A percentile compares a stretch with the other conserved stretches of the same genome.
Conservation (phyloP, 306 rosid genomes). For the Ochetophila trinervis region DNA sequence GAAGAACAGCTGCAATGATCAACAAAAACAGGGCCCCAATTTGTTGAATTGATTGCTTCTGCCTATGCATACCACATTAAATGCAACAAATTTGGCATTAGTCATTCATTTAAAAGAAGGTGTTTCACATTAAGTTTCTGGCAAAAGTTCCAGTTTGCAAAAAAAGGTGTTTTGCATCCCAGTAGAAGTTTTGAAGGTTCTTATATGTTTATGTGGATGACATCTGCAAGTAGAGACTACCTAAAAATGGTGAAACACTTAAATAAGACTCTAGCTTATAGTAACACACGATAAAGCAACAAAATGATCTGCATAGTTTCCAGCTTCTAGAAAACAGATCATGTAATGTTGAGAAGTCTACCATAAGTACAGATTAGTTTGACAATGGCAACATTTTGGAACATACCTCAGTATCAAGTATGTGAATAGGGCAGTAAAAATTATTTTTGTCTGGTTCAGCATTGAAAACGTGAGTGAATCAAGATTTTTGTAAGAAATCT, state of each 20-base stretch:
- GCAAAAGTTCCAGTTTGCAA: neutral
- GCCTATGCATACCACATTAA: conserved; percentile 42
- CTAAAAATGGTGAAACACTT: neutral
- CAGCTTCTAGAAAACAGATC: neutral
- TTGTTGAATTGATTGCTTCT: conserved; percentile 90
- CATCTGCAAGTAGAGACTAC: too few species aligned
- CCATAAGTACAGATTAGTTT: neutral
- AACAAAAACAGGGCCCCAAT: conserved; percentile 86
- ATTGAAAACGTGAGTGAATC: conserved; percentile 97
- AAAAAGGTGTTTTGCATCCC: neutral
- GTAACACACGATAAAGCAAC: neutral
- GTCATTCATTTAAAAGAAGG: neutral
- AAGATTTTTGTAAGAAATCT: conserved; percentile 89
- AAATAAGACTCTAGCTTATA: neutral
- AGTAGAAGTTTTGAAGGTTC: neutral
- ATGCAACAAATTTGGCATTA: neutral
- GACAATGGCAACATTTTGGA: conserved; percentile 4
- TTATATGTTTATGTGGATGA: too few species aligned
- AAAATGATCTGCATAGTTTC: neutral
- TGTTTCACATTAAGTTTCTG: neutral
- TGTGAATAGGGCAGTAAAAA: conserved; percentile 88
- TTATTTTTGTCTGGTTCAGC: conserved; percentile 88
- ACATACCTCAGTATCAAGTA: conserved; percentile 74
- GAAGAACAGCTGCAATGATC: conserved; percentile 83
- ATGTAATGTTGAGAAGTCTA: neutral